Base-by-base conservation (phyloP, 108 stramenopile species). In the Nitzschia inconspicua region DNA sequence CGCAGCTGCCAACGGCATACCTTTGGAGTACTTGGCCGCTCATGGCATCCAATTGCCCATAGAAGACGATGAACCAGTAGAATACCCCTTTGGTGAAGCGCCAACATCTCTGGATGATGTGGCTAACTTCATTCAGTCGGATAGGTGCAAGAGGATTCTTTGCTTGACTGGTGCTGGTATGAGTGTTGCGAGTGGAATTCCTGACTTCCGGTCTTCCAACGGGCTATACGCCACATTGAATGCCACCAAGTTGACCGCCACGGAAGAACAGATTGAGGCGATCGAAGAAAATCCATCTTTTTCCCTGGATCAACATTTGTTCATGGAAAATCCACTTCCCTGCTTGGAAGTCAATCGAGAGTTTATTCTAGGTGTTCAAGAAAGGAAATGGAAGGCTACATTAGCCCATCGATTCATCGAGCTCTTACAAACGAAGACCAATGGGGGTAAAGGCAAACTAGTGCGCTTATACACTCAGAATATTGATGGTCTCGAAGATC, bases 401-500 rank as follows among this genome's bases (percentile, higher is more conserved):
- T 41, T 91, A 39, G 79, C 86, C 2, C 95, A 96, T 79, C 78
- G 85, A 42, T 96, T 96, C 54, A 73, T 90, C 44, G 80, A 85
- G 56, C 56, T 90, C 23, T 58, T 94, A 18, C 85, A 91, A 29
- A 61, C 65, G 13, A 81, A 83, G 60, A 75, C 78, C 0, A 71
- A 76, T 3, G 29, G 81, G 41, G 62, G 78, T 49, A 81, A 87
- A 57, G 85, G 82, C 0, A 64, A 91, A 56, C 67, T 98, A 16
- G 50, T 89, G 29, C 73, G 96, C 30, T 67, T 79, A 50, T 97
- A 93, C 60, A 96, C 96, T 7, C 97, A 98, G 68, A 98, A 98
- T 64, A 96, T 98, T 72, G 97, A 98, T 63, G 89, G 89, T 58
- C 63, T 98, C 30, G 97, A 98, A 63, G 70, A 81, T 34, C 91